Evolutionary conservation across 192 early-diverging fungal species (phyloP), one percentile per base, ranked within the genome.

Genomic region (Podila epicladia): DNA sequence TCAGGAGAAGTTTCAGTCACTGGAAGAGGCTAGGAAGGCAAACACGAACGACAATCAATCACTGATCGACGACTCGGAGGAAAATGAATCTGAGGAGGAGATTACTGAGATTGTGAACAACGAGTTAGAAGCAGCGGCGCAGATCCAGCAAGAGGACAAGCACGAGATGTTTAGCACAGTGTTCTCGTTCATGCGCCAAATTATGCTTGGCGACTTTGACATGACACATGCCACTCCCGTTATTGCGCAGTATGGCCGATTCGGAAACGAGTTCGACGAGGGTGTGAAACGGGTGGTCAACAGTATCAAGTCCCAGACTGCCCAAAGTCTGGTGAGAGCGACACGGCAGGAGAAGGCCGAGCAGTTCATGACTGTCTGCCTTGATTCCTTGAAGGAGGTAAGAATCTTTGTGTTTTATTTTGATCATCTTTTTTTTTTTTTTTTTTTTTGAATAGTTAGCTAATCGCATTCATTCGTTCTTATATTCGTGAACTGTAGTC

Each of bases 351-450:
- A 59, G 29, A 76, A 68, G 37, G 57, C 82, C 1, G 70, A 77
- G 45, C 45, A 59, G n/a, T 79, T 86, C 26, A 82, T 75, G 38
- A 35, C 29, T 7, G 65, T 85, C 12, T 87, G 73, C 49, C 58
- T 86, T 29, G 74, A 72, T 0, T 82, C 86, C 2, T 65, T 89
- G 22, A 74, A 86, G 64, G 67, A 83, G 83, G 87, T 86, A 77
- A 50, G 9, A 13, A 67, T 1, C 60, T 74, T 12, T 50, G 29
- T 70, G 9, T 15, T 67, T n/a, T 29, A 37, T 38, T 17, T 41
- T 22, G 28, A 28, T 17, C 37, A 9, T 19, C n/a, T 19, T 57
- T n/a, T n/a, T n/a, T 12, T 22, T 57, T 31, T 62, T 64, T 12
- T 22, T 57, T 31, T 12, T 22, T 57, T 31, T 62, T 64, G 33